Base-by-base conservation (phyloP, 202 grass and related monocot species). In the Elaeis oleifera region DNA sequence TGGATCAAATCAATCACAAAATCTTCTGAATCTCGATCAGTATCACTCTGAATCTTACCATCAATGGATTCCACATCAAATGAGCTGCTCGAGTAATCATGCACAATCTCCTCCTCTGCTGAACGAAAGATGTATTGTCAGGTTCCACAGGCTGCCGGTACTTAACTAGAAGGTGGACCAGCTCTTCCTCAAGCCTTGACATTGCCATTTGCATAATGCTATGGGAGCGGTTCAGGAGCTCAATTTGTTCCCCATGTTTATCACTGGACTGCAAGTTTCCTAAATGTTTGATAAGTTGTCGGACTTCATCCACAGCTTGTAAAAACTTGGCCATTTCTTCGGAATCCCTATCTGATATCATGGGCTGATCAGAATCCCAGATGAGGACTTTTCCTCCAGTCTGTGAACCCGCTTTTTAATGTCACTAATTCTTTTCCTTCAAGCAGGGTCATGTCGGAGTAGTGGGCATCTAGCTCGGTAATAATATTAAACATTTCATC, bases 161-260 rank as follows among this genome's bases (percentile, higher is more conserved):
- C 61, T 81, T 69, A 44, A 61, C 56, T 26, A 97, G 76, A 71
- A 97, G 92, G 64, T 82, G 78, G 71, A 81, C 71, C 72, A 92
- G 89, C 71, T 92, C 88, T 39, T 92, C 82, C 55, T 97, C 92
- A 53, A 97, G 82, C 69, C 82, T 97, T 16, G 65, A 59, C 82
- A 92, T 89, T 65, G 71, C 88, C 67, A 74, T 88, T 70, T 92
- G 81, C 61, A 85, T 81, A 82, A 91, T 79, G 54, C 73, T 76
- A 44, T 68, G 31, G 8, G 82, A 71, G 85, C 80, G 75, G 56
- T 65, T 23, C 28, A 76, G 64, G 56, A 91, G 72, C 58, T 92
- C 88, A 48, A 18, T 54, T 14, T 55, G 51, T 5, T 26, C 51
- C 23, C 55, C 59, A 36, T 63, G 27, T 63, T 48, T 17, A 55